Percentiles rank a stretch among this genome's conserved stretches.
Evolutionary conservation across 176 grass and related monocot genomes (phyloP).

Genomic region (Eragrostis nindensis): DNA sequence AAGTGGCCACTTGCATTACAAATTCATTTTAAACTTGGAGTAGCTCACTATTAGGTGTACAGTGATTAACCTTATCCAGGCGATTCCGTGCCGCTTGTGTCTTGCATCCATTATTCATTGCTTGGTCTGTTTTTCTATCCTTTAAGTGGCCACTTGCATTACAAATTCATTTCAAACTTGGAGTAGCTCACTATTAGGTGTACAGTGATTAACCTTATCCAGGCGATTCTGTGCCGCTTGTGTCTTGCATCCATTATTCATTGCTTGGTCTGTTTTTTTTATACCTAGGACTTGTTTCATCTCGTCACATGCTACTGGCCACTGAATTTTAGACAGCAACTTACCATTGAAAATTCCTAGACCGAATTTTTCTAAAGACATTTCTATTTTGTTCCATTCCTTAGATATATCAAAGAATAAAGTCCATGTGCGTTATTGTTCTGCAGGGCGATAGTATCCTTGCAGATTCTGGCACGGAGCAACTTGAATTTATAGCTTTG

Average conservation of each 20-base stretch:
- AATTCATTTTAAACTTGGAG: slow-evolving; percentile 7
- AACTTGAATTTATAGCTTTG: slow-evolving; percentile 98
- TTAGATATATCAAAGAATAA: slow-evolving; percentile 21
- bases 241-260: neutral
- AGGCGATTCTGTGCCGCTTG: neutral
- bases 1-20: neutral
- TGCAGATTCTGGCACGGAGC: slow-evolving; percentile 96
- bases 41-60: slow-evolving; percentile 28
- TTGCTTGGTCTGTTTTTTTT: slow-evolving; percentile 7
- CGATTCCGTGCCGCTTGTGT: neutral
- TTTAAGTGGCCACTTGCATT: slow-evolving; percentile 1
- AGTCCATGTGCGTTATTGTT: slow-evolving; percentile 15
- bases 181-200: slow-evolving; percentile 17
- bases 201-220: slow-evolving; percentile 13
- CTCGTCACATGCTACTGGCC: neutral
- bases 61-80: slow-evolving; percentile 9
- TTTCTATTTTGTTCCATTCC: slow-evolving; percentile 22
- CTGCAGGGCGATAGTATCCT: slow-evolving; percentile 88
- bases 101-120: neutral
- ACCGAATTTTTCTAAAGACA: neutral
- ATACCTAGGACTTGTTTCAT: slow-evolving; percentile 15
- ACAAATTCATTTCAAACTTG: slow-evolving; percentile 14
- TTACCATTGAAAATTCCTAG: slow-evolving; percentile 1
- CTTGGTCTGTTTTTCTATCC: slow-evolving; percentile 14
- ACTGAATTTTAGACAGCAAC: neutral